phyloP scores from a whole-genome alignment of 208 protist species.

The Zelonia costaricensis region DNA sequence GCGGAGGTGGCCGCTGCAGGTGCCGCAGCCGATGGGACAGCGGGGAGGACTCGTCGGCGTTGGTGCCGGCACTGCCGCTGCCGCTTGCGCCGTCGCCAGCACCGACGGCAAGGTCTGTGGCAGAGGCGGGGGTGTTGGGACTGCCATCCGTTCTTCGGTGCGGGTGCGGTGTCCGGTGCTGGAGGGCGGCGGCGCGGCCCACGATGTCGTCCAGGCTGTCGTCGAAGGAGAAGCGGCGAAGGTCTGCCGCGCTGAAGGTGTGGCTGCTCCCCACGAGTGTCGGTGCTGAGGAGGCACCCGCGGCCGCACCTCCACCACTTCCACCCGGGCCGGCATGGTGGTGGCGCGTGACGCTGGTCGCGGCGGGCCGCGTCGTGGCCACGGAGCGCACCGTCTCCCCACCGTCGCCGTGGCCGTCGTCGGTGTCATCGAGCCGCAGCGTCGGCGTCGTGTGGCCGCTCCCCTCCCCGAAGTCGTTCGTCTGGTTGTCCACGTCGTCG shows the following conservation, averaged over 20 bases:
- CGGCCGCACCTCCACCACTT: no score
- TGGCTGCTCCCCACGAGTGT: neutral
- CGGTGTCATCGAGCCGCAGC: neutral
- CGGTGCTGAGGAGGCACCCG: neutral
- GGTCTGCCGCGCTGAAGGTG: neutral
- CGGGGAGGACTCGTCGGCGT: neutral
- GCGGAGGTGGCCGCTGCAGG: no score
- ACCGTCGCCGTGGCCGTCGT: neutral
- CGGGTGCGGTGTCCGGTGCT: constrained; percentile 2
- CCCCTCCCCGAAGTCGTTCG: neutral
- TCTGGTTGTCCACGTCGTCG: constrained; percentile 5
- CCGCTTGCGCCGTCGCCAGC: no score
- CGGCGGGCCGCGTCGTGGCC: neutral
- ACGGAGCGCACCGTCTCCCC: neutral
- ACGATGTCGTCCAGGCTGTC: constrained; percentile 10
- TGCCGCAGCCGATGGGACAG: neutral
- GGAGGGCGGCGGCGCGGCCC: neutral
- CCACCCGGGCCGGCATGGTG: no score
- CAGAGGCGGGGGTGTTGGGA: no score
- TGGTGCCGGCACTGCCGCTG: neutral
- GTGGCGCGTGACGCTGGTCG: no score
- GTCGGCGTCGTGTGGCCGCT: neutral
- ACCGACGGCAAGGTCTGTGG: no score
- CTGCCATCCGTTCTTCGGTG: neutral
- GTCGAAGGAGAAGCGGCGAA: constrained; percentile 21